Evolutionary conservation across 140 eudicot genomes (phyloP).

Genomic region (Ambrosia hybrid): DNA sequence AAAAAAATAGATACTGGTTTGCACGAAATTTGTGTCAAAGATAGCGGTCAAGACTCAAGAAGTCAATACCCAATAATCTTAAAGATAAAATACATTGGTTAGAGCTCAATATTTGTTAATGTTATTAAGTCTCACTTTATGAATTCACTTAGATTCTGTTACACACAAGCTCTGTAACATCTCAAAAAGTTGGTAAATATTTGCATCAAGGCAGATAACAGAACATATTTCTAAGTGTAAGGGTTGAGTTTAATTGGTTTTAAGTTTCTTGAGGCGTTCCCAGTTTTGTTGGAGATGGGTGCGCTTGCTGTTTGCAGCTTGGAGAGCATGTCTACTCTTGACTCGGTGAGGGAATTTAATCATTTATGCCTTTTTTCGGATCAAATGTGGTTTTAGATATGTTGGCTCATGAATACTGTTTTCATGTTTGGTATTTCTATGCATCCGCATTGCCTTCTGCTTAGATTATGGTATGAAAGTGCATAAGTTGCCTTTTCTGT

Average conservation of each 20-base stretch:
- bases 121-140: too few relatives aligned
- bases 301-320: conserved; percentile 76
- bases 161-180: too few relatives aligned
- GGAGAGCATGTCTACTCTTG: conserved; percentile 78
- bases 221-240: too few relatives aligned
- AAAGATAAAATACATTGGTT: too few relatives aligned
- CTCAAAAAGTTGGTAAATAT: too few relatives aligned
- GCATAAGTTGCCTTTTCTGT: neutral
- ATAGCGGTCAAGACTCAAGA: too few relatives aligned
- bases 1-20: neutral
- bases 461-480: neutral
- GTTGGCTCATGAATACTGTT: neutral
- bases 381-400: conserved; percentile 1
- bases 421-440: neutral
- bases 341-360: conserved; percentile 38
- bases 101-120: too few relatives aligned
- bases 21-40: too few relatives aligned
- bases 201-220: too few relatives aligned
- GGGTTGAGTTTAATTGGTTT: too few relatives aligned
- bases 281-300: conserved; percentile 77
- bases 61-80: too few relatives aligned
- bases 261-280: conserved; percentile 83
- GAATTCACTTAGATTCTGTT: too few relatives aligned
- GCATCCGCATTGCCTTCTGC: neutral
- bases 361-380: neutral